Evolutionary conservation across 495 filamentous ascomycete genomes (phyloP), one percentile per base, ranked within the genome.

Genomic region (Aspergillus baeticus): DNA sequence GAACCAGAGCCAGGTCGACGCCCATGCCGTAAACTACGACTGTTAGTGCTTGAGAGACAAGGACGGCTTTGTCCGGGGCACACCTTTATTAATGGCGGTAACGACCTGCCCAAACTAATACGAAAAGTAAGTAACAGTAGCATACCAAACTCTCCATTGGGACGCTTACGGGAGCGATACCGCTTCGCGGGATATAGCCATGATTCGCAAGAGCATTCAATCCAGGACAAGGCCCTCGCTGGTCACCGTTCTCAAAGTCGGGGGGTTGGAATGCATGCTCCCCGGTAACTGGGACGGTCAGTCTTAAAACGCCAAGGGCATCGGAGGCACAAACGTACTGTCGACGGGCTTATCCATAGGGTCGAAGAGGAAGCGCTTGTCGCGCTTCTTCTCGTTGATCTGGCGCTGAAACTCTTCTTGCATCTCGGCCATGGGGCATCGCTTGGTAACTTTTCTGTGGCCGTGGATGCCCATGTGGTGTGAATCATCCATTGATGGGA

Each of bases 151-250:
- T 29, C 26, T 34, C 22, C 14, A 33, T 2, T n/a, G 11, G 23
- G 10, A 29, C 7, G 26, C 23, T 3, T 48, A 70, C 69, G 20
- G 65, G 66, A 2, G 72, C 79, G 18, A 80, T 65, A 29, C 81
- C 80, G 54, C 74, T 77, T 50, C 78, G 76, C 1, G 81, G 79
- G 23, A 81, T 67, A 49, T 82, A 84, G n/a, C 69, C 71, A 62
- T 81, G 79, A 41, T 83, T 82, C 35, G 81, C 80, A 33, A 81
- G 48, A 10, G 76, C 73, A 56, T 83, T 83, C 17, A 82, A 62
- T 37, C 77, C 79, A 1, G 79, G 79, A 54, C 81, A 82, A 50
- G 77, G 74, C 7, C 76, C 77, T 34, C 75, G 72, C 55, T 73
- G 71, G 60, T 75, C 72, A 17, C 71, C 70, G 14, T 60, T 55